Base-by-base conservation (phyloP, 176 grass and related monocot species). In the Paspalum vaginatum region DNA sequence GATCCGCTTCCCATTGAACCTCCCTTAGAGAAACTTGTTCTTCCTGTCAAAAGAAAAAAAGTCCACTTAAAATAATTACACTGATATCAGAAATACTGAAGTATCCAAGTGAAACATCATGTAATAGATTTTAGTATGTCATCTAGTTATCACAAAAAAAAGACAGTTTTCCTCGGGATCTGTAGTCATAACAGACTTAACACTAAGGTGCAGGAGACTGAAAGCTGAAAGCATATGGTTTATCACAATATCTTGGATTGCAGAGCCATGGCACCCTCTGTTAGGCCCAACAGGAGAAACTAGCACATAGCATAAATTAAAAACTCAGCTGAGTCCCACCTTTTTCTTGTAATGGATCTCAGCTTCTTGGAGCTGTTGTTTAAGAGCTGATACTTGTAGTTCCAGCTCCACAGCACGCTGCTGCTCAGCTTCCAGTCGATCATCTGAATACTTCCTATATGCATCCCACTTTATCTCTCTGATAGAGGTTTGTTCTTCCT, bases 391-490 rank as follows among this genome's bases (percentile, higher is more conserved):
- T 46, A 94, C 72, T 77, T 88, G 83, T 57, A 80, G 54, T 74
- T 91, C 88, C 50, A 94, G 70, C 24, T 86, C 91, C 55, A 64
- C 54, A 83, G 81, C 68, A 48, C 18, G 65, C 73, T 82, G 74
- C 57, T 82, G 67, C 67, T 82, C 73, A 51, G 79, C 72, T 82
- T 89, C 88, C 46, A 89, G 22, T 51, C 85, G 78, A 68, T 82
- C 88, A 32, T 77, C 71, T 60, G 88, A 87, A 84, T 86, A 78
- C 47, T 86, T 94, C 75, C 78, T 91, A 86, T 53, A 91, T 17
- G 88, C 85, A 53, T 94, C 92, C 92, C 88, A 91, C 87, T 91
- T 85, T 74, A 94, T 91, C 79, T 87, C 93, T 74, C 86, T 92
- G 50, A 89, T 20, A 32, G 93, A 95, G 87, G 72, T 65, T 76